These are phyloP conservation scores for Xylaria intraflava DNA, from an alignment of 495 filamentous ascomycete genomes.

Conservation along the genomic window DNA sequence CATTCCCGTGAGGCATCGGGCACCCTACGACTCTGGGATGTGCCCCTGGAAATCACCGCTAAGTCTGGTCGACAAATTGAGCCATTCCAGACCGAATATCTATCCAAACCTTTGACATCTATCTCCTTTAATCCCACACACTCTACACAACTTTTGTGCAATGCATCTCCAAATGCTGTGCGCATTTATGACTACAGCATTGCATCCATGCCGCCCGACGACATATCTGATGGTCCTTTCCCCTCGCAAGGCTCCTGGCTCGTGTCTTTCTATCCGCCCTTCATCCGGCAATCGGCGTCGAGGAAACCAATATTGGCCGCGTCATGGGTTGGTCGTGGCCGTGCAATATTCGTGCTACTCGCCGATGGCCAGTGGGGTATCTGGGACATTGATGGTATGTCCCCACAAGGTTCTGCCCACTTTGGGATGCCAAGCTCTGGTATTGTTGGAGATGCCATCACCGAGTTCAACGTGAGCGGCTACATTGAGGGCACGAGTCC, in stretches of 20 bases:
- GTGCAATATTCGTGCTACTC: constrained; percentile 66
- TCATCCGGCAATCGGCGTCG: constrained; percentile 43
- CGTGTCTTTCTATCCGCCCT: constrained; percentile 62
- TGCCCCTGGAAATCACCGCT: constrained; percentile 33
- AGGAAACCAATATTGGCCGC: constrained; percentile 78
- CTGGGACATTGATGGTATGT: constrained; percentile 73
- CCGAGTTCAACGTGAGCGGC: constrained; percentile 62
- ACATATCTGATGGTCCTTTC: constrained; percentile 41
- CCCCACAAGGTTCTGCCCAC: constrained; percentile 44
- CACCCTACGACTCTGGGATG: constrained; percentile 42
- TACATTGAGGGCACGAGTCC: constrained; percentile 51
- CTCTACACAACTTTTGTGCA: constrained; percentile 59
- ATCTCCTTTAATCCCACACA: constrained; percentile 66
- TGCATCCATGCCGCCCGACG: constrained; percentile 38
- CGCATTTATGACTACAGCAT: constrained; percentile 55
- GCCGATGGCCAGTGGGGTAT: constrained; percentile 90
- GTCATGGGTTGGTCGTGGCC: constrained; percentile 75
- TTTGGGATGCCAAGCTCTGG: constrained; percentile 52
- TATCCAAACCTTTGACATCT: constrained; percentile 57
- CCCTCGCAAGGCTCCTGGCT: constrained; percentile 56
- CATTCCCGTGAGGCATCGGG: constrained; percentile 63
- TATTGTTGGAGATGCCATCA: constrained; percentile 58
- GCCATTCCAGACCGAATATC: constrained; percentile 56
- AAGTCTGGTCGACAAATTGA: constrained; percentile 38
- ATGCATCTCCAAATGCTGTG: constrained; percentile 60